Base-by-base conservation (phyloP, 2,329 filamentous ascomycete genomes). In the Paramyrothecium sp. region DNA sequence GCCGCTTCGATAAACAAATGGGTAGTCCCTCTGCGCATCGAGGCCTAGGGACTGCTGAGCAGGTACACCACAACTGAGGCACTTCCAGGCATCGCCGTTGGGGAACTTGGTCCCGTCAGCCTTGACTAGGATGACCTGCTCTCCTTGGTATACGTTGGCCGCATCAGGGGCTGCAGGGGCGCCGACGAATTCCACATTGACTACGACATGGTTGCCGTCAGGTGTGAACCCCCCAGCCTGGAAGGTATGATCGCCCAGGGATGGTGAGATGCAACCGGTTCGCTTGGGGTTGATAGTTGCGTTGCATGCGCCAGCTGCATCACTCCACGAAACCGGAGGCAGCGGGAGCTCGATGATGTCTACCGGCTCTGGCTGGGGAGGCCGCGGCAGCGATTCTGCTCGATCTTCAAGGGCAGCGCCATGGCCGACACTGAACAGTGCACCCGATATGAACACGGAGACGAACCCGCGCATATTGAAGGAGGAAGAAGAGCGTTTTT, bases 31-130 rank as follows among this genome's bases (percentile, higher is more conserved):
- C 33, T 38, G 1, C 61, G 55, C 30, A 54, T 19, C 1, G 59
- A 53, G 19, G 58, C 55, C 2, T 63, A 53, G 8, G 66, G 67
- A 60, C 48, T 78, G 74, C 33, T 64, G 61, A 3, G 54, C 60
- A 0, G 74, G 69, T 0, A 80, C 68, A 2, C 73, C 78, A 54
- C 78, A 81, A 51, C 70, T 79, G 17, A 80, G 51, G 57, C 78
- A 80, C 60, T 77, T 80, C 75, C 77, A 80, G 0, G 71, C 47
- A 58, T 78, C 75, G 2, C 77, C 77, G 54, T 75, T 78, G 1
- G 67, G 54, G 50, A 80, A 80, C 0, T 54, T 67, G 3, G 65
- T 71, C 1, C 69, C 71, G 55, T 80, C 74, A 0, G 71, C 60
- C 60, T 77, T 78, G 61, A 79, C 64, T 12, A 79, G 56, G 46